These are phyloP conservation scores for Zopfia rhizophila DNA, from an alignment of 2,329 filamentous ascomycete species.

Conservation along the genomic window DNA sequence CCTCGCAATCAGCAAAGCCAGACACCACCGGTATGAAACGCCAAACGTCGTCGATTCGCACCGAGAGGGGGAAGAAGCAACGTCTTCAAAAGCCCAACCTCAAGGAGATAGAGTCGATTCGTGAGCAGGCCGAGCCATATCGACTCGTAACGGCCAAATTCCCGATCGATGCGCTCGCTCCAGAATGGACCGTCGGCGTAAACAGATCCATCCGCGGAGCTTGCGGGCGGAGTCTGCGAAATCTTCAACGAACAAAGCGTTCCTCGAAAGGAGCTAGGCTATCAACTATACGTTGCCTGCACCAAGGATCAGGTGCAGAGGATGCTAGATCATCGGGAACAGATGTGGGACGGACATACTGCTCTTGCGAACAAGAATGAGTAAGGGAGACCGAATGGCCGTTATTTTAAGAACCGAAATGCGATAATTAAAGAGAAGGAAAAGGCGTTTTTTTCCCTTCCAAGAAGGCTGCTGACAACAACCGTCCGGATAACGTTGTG, in stretches of 20 bases:
- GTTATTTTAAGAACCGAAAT: constrained; percentile 3
- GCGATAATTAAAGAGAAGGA: constrained; percentile 6
- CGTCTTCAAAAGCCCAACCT: constrained; percentile 7
- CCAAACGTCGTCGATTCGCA: no score
- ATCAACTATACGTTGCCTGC: constrained; percentile 8
- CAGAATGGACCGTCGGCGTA: constrained; percentile 10
- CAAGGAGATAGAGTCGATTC: constrained; percentile 11
- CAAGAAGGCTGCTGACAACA: no score
- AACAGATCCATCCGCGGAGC: constrained; percentile 10
- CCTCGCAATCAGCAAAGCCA: no score
- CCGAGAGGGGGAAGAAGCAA: constrained; percentile 13
- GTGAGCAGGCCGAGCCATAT: constrained; percentile 9
- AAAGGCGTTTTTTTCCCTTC: no score
- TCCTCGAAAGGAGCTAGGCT: constrained; percentile 7
- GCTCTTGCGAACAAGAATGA: constrained; percentile 20
- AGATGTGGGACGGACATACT: constrained; percentile 7
- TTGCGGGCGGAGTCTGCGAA: constrained; percentile 7
- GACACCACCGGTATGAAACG: no score
- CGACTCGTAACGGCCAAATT: constrained; percentile 9
- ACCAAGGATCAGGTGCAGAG: constrained; percentile 6
- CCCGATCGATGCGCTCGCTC: constrained; percentile 5
- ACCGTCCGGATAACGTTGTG: no score
- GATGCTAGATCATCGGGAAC: constrained; percentile 20
- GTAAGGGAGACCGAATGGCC: constrained; percentile 11
- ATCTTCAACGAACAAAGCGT: constrained; percentile 11